Base-by-base conservation (phyloP, 768 basidiomycete species). In the Phlebiopsis flavidoalba region DNA sequence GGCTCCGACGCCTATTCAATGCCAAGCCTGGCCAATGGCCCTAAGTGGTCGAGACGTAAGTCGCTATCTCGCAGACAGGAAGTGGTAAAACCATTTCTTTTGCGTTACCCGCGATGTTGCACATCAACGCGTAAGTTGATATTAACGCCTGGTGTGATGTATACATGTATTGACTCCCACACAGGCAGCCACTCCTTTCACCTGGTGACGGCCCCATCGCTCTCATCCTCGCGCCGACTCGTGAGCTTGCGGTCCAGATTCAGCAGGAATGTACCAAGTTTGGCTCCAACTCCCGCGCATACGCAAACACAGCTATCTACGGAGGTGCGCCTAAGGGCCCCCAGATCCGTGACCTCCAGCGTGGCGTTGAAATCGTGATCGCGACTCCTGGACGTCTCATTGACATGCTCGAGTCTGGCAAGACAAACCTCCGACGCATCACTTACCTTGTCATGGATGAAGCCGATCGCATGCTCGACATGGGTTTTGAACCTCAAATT, bases 401-500 rank as follows among this genome's bases (percentile, higher is more conserved):
- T 67, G 97, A 99, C 72, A 98, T 99, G 97, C 84, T 99, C 26
- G 97, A 99, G 78, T 85, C 84, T 0, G 88, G 91, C 71, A 97
- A 97, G 78, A 98, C 95, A 21, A 98, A 98, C 75, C 83, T 99
- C 57, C 91, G 91, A 60, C 88, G 97, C 46, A 82, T 99, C 59
- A 99, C 97, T 21, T 99, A 98, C 75, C 83, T 99, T 45, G 97
- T 99, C 71, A 92, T 99, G 87, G 97, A 99, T 70, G 97, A 99
- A 75, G 97, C 97, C 49, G 97, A 99, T 79, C 93, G 97, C 70
- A 99, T 99, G 97, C 83, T 99, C 64, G 97, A 99, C 80, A 99
- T 99, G 97, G 97, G 97, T 81, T 99, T 99, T 78, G 97, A 99
- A 77, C 97, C 97, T 57, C 97, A 99, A 74, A 98, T 99, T 72